Evolutionary conservation across 306 rosid genomes (phyloP).

Genomic region (Oemleria cerasiformis): DNA sequence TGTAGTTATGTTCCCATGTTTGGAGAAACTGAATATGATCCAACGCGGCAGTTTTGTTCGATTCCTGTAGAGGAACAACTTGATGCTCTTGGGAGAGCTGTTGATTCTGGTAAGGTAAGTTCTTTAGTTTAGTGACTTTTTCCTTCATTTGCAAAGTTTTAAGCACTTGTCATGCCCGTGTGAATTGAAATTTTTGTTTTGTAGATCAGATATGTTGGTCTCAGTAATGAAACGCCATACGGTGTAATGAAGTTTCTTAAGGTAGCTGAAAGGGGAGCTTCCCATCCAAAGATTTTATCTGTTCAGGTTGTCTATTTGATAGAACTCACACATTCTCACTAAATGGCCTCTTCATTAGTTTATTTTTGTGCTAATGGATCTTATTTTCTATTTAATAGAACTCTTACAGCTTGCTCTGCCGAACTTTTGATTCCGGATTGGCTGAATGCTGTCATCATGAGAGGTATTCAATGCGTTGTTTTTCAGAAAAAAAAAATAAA

Average conservation of each 20-base stretch:
- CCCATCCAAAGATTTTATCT: constrained; percentile 58
- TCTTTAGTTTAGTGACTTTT: constrained; percentile 8
- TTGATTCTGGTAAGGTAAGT: constrained; percentile 67
- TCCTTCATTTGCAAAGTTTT: not conserved
- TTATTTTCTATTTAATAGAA: constrained; percentile 51
- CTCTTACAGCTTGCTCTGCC: constrained; percentile 72
- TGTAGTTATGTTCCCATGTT: constrained; percentile 89
- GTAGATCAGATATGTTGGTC: constrained; percentile 81
- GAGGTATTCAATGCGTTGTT: constrained; percentile 48
- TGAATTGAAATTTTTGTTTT: constrained; percentile 24
- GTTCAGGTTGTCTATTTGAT: constrained; percentile 59
- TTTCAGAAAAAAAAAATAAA: not conserved
- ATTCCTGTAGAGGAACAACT: constrained; percentile 74
- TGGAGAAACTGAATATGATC: constrained; percentile 85
- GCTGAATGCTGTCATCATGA: constrained; percentile 95
- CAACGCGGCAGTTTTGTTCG: constrained; percentile 52
- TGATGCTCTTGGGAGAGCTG: constrained; percentile 62
- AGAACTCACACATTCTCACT: not conserved
- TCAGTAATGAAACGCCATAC: constrained; percentile 90
- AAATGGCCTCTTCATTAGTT: constrained; percentile 6
- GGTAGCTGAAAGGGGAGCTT: constrained; percentile 46
- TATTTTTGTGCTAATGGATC: constrained; percentile 27
- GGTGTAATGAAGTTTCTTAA: constrained; percentile 91
- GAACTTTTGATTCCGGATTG: constrained; percentile 83
- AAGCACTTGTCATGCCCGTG: not conserved